phyloP scores from a whole-genome alignment of 768 basidiomycete species.

The Suillus brevipes region DNA sequence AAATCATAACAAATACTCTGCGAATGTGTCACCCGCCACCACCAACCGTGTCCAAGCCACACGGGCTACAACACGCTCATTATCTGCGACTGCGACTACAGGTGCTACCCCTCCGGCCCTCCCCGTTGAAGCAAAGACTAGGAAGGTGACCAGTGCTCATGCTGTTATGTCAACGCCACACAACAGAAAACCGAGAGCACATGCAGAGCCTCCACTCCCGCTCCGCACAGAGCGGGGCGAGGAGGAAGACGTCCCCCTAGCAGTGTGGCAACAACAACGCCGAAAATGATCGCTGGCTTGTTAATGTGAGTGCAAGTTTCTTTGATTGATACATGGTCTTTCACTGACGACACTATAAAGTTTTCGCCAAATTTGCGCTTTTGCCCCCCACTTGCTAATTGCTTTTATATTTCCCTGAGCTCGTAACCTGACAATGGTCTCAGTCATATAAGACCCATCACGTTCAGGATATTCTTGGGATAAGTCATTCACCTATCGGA shows the following conservation, averaged over 20 bases:
- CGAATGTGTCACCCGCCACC: conserved; percentile 19
- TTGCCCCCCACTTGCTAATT: background rate
- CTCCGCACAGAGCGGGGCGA: conserved; percentile 41
- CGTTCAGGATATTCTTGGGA: conserved; percentile 26
- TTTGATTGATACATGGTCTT: background rate
- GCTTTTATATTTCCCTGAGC: background rate
- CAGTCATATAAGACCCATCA: conserved; percentile 26
- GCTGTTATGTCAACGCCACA: conserved; percentile 42
- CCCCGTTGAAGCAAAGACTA: conserved; percentile 50
- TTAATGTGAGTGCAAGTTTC: background rate
- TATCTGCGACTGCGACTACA: conserved; percentile 60
- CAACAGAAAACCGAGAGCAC: conserved; percentile 43
- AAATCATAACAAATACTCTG: conserved; percentile 38
- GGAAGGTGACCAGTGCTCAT: conserved; percentile 69
- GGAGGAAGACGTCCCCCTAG: conserved; percentile 81
- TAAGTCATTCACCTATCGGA: conserved; percentile 20
- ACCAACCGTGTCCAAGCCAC: conserved; percentile 25
- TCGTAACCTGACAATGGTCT: background rate
- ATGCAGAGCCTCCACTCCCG: conserved; percentile 35
- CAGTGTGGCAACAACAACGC: conserved; percentile 77
- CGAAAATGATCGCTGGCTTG: conserved; percentile 24
- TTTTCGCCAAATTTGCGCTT: background rate
- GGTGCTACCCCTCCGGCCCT: conserved; percentile 34
- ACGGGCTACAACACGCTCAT: conserved; percentile 62
- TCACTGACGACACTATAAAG: background rate